Evolutionary conservation across 2,329 filamentous ascomycete genomes (phyloP).

Genomic region (Phialemoniopsis sp.): DNA sequence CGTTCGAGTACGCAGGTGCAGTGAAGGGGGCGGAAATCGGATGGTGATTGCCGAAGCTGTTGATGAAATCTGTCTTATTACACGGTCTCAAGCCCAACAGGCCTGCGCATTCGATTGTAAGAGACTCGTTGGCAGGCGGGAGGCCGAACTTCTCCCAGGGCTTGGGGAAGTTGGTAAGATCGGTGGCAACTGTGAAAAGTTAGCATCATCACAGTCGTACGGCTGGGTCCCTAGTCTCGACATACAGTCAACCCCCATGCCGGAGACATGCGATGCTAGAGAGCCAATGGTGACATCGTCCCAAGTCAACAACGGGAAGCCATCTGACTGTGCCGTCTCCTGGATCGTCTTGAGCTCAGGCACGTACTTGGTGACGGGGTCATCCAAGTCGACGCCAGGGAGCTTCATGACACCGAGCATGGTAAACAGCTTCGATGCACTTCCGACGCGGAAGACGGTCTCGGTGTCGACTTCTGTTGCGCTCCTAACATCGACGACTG

Average conservation of each 20-base stretch:
- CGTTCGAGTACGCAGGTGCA: conserved; percentile 44
- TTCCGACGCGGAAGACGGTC: conserved; percentile 30
- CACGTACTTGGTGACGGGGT: conserved; percentile 39
- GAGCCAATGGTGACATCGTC: conserved; percentile 15
- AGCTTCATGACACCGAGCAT: conserved; percentile 23
- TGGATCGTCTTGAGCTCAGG: conserved; percentile 23
- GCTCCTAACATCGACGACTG: conserved; percentile 18
- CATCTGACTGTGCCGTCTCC: too few relatives aligned
- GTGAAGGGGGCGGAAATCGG: conserved; percentile 38
- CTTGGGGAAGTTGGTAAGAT: conserved; percentile 19
- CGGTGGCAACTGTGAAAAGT: conserved; percentile 21
- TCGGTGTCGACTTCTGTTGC: conserved; percentile 19
- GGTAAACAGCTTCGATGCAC: conserved; percentile 28
- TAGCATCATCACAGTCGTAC: too few relatives aligned
- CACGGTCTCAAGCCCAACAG: conserved; percentile 25
- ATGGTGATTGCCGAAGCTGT: conserved; percentile 19
- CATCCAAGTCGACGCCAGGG: conserved; percentile 26
- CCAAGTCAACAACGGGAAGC: conserved; percentile 14
- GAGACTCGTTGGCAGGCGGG: conserved; percentile 20
- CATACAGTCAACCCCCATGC: conserved; percentile 16
- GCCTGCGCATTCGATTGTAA: conserved; percentile 24
- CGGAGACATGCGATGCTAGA: conserved; percentile 16
- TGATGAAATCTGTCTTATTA: conserved; percentile 14
- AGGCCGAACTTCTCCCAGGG: conserved; percentile 24
- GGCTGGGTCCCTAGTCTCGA: too few relatives aligned